These are phyloP conservation scores for Monilinia aucupariae DNA, from an alignment of 2,329 filamentous ascomycete genomes.

Conservation along the genomic window DNA sequence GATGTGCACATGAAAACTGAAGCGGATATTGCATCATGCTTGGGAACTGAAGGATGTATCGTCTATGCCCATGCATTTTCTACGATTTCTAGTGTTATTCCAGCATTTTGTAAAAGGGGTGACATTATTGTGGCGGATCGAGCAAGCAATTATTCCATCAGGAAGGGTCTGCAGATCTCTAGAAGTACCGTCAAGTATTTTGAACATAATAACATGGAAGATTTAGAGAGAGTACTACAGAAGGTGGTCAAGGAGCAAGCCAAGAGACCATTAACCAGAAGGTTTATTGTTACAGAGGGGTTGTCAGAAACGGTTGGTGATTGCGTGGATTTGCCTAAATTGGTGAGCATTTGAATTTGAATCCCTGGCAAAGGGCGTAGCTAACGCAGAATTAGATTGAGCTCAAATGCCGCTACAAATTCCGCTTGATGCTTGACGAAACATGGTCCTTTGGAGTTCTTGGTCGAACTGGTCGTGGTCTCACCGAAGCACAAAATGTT, in stretches of 20 bases:
- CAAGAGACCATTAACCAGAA: constrained; percentile 74
- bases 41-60: constrained; percentile 85
- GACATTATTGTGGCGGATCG: constrained; percentile 96
- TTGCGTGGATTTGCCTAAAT: constrained; percentile 73
- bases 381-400: constrained; percentile 56
- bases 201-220: constrained; percentile 92
- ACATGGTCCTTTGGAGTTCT: constrained; percentile 96
- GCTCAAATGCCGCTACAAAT: constrained; percentile 94
- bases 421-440: constrained; percentile 94
- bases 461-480: constrained; percentile 80
- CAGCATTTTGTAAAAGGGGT: constrained; percentile 92
- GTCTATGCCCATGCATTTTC: constrained; percentile 95
- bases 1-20: constrained; percentile 98
- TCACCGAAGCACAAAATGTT: constrained; percentile 95
- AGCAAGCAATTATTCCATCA: constrained; percentile 87
- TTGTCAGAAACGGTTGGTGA: constrained; percentile 90
- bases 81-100: constrained; percentile 94
- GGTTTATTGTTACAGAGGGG: constrained; percentile 95
- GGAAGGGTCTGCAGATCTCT: constrained; percentile 89
- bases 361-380: background rate
- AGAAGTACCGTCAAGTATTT: constrained; percentile 90
- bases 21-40: constrained; percentile 81
- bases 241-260: constrained; percentile 84
- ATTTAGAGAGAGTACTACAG: constrained; percentile 78
- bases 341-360: constrained; percentile 49